Base-by-base conservation (phyloP, 805 yeast species). In the Danielia oregonensis region DNA sequence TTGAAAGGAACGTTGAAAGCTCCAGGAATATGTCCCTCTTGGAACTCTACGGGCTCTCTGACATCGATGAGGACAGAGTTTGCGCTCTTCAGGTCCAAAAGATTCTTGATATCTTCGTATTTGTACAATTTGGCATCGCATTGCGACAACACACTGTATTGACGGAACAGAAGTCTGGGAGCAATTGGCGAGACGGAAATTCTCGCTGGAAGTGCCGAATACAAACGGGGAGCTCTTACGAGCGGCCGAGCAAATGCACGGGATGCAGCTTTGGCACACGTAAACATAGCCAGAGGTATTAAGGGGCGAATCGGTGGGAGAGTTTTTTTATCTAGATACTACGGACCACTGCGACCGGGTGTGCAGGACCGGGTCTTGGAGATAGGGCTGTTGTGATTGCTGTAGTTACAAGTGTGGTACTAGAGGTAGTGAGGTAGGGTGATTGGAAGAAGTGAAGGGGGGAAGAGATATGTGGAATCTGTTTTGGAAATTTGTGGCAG, bases 1-100 rank as follows among this genome's bases (percentile, higher is more conserved):
- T 87, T 87, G 64, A 79, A 82, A 13, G 98, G 97, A 38, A 91
- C 74, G 55, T 93, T 93, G 37, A 89, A 61, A 5, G 97, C 82
- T 10, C 77, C 74, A 18, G 96, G 96, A 48, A 91, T 83, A 54
- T 75, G 79, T 27, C 96, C 96, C 30, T 67, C 77, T 24, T 63
- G 64, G 51, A 64, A 72, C 63, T 91, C 98, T 17, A 68, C 72
- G 5, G 97, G 96, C 66, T 91, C 97, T 57, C 98, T 79, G 14
- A 86, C 97, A 55, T 91, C 98, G 16, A 91, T 79, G 24, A 91
- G 61, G 26, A 86, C 69, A 24, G 72, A 61, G 11, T 65, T 63
- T 11, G 76, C 68, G 37, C 39, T 41, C 14, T 49, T 34, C 35
- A 65, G 68, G 7, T 58, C 39, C 13, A 69, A 59, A 16, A 84